Base-by-base conservation (phyloP, 768 basidiomycete species). In the Mycena pura region DNA sequence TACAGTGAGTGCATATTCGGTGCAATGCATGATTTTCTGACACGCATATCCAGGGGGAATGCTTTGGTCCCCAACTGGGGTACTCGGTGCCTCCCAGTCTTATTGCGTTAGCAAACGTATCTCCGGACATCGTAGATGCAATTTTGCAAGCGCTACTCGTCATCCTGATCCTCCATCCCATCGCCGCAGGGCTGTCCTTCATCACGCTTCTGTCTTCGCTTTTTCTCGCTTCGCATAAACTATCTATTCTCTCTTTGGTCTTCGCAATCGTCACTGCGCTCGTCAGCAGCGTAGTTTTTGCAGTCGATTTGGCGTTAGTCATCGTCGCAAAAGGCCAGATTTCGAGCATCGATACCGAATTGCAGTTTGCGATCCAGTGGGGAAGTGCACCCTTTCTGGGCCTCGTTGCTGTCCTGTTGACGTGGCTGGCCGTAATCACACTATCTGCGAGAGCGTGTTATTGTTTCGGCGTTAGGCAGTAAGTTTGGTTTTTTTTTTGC, bases 361-460 rank as follows among this genome's bases (percentile, higher is more conserved):
- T 80, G 44, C 63, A 73, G 43, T 78, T 91, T 25, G 72, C 65
- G 0, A 80, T 88, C 9, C 60, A 72, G 13, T 90, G 84, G 72
- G 90, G 91, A n/a, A 86, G 87, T 61, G 90, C 73, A 9, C 82
- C 88, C 8, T 92, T 90, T 90, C 83, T 93, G 84, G 80, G 85
- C n/a, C 65, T 92, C 39, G 78, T 69, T 5, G 86, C 84, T 15
- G 73, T 84, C 51, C 63, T 84, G 10, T 70, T 85, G 63, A 80
- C 83, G 2, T 92, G 90, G 88, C 41, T 82, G 3, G 84, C 84
- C 0, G 82, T 91, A 32, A 69, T 90, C 28, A 68, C 84, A n/a
- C 76, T 91, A 45, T 85, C 86, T 36, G 84, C 85, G 17, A 79
- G 86, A 28, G 84, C 82, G 15, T 92, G 89, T 67, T 82, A 84